Percentiles rank a stretch among this genome's conserved stretches.
Conservation (phyloP, 805 yeast genomes). For the Yarrowia alimentaria region DNA sequence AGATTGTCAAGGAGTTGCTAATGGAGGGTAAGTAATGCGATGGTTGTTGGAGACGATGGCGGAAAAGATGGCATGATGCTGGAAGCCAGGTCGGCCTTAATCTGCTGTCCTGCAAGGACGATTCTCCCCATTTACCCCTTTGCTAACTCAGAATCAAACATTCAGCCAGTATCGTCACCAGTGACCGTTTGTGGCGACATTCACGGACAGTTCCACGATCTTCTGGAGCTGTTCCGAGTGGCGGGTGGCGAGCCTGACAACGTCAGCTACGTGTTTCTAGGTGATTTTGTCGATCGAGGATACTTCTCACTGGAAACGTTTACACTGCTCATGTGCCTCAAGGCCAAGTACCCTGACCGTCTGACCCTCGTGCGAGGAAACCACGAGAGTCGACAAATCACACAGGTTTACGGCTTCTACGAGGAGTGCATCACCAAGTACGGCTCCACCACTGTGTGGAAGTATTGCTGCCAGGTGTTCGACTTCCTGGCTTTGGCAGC, state of each 20-base stretch:
- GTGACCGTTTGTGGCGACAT: constrained; percentile 95
- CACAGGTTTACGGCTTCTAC: constrained; percentile 98
- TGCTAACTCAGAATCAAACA: constrained; percentile 62
- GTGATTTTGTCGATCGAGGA: constrained; percentile 98
- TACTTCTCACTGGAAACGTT: constrained; percentile 92
- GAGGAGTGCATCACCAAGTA: constrained; percentile 92
- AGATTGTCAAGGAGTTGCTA: constrained; percentile 84
- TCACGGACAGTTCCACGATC: constrained; percentile 96
- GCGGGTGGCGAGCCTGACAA: constrained; percentile 90
- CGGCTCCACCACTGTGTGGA: constrained; percentile 95
- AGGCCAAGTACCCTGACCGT: constrained; percentile 80
- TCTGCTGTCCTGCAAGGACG: too few relatives aligned
- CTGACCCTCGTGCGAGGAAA: constrained; percentile 95
- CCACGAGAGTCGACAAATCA: constrained; percentile 94
- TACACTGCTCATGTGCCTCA: constrained; percentile 87
- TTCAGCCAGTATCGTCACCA: constrained; percentile 90
- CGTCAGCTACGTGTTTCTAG: constrained; percentile 80
- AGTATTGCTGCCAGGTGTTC: constrained; percentile 93
- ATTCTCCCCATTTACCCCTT: not conserved
- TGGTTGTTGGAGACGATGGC: not conserved
- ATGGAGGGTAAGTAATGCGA: constrained; percentile 57
- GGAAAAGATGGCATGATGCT: not conserved
- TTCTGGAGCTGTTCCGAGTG: constrained; percentile 82
- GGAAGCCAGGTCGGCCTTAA: not conserved
- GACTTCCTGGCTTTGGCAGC: constrained; percentile 94